Evolutionary conservation across 1,284 basidiomycete genomes (phyloP).

Genomic region (Moesziomyces sp.): DNA sequence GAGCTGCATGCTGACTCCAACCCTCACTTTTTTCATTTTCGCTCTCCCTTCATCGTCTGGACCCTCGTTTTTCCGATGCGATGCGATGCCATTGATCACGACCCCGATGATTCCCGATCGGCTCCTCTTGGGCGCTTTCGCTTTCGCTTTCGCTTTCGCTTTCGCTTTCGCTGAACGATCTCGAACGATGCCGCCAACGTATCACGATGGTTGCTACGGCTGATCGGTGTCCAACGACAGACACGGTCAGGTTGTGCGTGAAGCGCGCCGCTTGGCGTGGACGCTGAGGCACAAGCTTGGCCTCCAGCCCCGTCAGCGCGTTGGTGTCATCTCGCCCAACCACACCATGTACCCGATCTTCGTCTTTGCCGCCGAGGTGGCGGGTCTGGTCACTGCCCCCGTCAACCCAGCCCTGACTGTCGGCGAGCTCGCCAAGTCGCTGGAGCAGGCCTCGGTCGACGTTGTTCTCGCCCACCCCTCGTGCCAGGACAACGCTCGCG

Average conservation of each 20-base stretch:
- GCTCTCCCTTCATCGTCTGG: background rate
- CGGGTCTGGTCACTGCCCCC: slow-evolving; percentile 52
- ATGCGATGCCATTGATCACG: too few species aligned
- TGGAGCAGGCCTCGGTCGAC: slow-evolving; percentile 52
- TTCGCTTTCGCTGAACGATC: too few species aligned
- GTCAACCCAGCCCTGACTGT: slow-evolving; percentile 60
- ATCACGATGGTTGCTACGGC: background rate
- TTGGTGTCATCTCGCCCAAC: slow-evolving; percentile 64
- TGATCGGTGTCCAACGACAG: slow-evolving; percentile 9
- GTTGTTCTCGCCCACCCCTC: slow-evolving; percentile 54
- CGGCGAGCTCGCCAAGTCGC: slow-evolving; percentile 60
- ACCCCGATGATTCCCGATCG: too few species aligned
- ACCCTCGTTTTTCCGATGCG: too few species aligned
- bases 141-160: too few species aligned
- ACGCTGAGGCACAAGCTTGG: slow-evolving; percentile 53
- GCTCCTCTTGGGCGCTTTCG: background rate
- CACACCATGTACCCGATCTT: slow-evolving; percentile 57
- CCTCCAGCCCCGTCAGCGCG: slow-evolving; percentile 50
- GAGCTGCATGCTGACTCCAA: slow-evolving; percentile 39
- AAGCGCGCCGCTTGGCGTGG: slow-evolving; percentile 50
- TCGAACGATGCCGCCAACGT: slow-evolving; percentile 1
- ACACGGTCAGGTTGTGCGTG: slow-evolving; percentile 39
- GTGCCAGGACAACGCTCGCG: slow-evolving; percentile 42
- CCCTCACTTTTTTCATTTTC: slow-evolving; percentile 3
- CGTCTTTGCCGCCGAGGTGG: slow-evolving; percentile 53